These are phyloP conservation scores for Thoreauomyces humboldtii DNA, from an alignment of 192 early-diverging fungal species.

Conservation along the genomic window DNA sequence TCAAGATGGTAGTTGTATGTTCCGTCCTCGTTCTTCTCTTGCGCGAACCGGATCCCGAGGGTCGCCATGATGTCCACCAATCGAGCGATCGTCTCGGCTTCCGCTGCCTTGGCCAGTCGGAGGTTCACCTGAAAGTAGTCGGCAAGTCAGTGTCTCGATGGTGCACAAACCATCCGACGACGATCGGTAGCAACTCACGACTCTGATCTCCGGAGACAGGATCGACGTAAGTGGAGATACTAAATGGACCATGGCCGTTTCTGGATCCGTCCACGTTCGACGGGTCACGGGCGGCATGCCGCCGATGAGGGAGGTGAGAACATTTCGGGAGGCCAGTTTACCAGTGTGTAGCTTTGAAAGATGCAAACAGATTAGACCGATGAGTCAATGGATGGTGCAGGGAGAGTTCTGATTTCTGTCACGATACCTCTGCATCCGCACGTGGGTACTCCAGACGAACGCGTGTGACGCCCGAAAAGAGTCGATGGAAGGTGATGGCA, in stretches of 20 bases:
- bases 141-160: background rate
- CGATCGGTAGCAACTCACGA: conserved; percentile 4
- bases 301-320: conserved; percentile 39
- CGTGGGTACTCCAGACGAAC: conserved; percentile 68
- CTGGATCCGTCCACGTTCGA: conserved; percentile 44
- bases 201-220: conserved; percentile 62
- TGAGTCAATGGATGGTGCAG: too few relatives aligned
- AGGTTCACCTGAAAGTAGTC: conserved; percentile 49
- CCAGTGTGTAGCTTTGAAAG: background rate
- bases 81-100: conserved; percentile 50
- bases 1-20: conserved; percentile 64
- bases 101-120: conserved; percentile 60
- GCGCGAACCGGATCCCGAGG: conserved; percentile 68
- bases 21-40: conserved; percentile 64
- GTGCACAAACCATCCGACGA: background rate
- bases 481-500: conserved; percentile 71
- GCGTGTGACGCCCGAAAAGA: conserved; percentile 69
- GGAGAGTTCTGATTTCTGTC: too few relatives aligned
- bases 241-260: conserved; percentile 54
- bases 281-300: conserved; percentile 50
- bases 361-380: too few relatives aligned
- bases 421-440: conserved; percentile 50
- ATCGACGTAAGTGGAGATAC: conserved; percentile 70
- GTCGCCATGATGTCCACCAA: conserved; percentile 68
- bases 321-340: too few relatives aligned